Evolutionary conservation across 2,329 filamentous ascomycete species (phyloP).

Genomic region (Fusarium tanahbumbuense): DNA sequence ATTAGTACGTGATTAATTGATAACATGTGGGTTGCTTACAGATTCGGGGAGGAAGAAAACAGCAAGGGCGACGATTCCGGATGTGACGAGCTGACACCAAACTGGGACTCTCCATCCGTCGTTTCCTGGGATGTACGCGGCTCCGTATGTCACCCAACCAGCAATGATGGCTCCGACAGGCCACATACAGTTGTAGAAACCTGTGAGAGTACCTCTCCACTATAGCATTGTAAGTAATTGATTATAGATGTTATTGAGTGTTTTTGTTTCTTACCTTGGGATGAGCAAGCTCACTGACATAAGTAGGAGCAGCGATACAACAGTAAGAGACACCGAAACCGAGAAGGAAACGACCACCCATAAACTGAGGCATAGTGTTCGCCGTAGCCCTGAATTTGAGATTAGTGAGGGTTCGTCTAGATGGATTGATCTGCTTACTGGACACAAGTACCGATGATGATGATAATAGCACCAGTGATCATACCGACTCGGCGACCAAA

Average conservation of each 20-base stretch:
- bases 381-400: conserved; percentile 42
- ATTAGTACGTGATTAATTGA: background rate
- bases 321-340: conserved; percentile 62
- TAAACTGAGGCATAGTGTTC: conserved; percentile 52
- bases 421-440: conserved; percentile 40
- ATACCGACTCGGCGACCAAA: conserved; percentile 57
- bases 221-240: conserved; percentile 11
- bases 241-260: rapidly evolving
- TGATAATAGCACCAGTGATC: conserved; percentile 54
- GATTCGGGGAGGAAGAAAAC: conserved; percentile 56
- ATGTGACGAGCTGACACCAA: conserved; percentile 54
- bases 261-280: conserved; percentile 46
- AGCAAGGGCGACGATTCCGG: conserved; percentile 50
- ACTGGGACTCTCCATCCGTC: conserved; percentile 54
- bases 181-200: conserved; percentile 54
- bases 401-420: rapidly evolving
- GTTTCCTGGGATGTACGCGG: conserved; percentile 51
- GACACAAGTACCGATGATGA: conserved; percentile 56
- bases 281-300: conserved; percentile 63
- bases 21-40: background rate
- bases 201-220: conserved; percentile 60
- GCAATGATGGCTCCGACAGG: conserved; percentile 63
- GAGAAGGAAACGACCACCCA: conserved; percentile 65
- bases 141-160: conserved; percentile 65
- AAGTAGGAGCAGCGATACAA: conserved; percentile 54